phyloP scores from a whole-genome alignment of 2,329 filamentous ascomycete genomes.

The Pyricularia grisea region DNA sequence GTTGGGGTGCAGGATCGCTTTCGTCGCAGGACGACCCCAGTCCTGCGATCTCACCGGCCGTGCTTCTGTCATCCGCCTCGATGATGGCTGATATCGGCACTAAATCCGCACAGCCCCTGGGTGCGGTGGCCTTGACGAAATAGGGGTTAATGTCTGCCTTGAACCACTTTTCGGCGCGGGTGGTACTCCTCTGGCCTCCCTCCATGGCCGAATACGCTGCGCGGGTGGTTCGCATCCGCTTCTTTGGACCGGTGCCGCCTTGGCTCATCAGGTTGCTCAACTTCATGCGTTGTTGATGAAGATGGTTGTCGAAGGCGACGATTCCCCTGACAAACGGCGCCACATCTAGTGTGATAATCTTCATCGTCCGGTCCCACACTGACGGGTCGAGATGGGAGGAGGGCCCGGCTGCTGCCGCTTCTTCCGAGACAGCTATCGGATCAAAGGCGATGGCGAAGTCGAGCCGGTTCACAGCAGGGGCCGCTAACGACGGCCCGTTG shows the following conservation, averaged over 20 bases:
- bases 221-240: slow-evolving; percentile 56
- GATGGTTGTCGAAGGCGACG: slow-evolving; percentile 61
- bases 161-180: slow-evolving; percentile 62
- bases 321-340: slow-evolving; percentile 88
- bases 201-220: slow-evolving; percentile 62
- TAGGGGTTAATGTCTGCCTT: slow-evolving; percentile 42
- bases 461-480: slow-evolving; percentile 29
- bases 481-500: slow-evolving; percentile 11
- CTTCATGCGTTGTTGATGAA: slow-evolving; percentile 56
- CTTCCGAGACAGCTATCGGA: slow-evolving; percentile 42
- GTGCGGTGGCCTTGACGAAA: slow-evolving; percentile 47
- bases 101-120: slow-evolving; percentile 15
- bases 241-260: slow-evolving; percentile 22
- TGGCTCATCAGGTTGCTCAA: slow-evolving; percentile 46
- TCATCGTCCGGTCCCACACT: slow-evolving; percentile 64
- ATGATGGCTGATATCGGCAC: background rate
- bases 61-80: background rate
- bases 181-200: slow-evolving; percentile 51
- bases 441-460: slow-evolving; percentile 53
- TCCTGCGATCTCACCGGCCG: background rate
- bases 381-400: slow-evolving; percentile 51
- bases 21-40: background rate
- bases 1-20: background rate
- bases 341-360: slow-evolving; percentile 62
- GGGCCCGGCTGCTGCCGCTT: slow-evolving; percentile 17